These are phyloP conservation scores for Arctium minus DNA, from an alignment of 129 eudicot species.

Conservation along the genomic window DNA sequence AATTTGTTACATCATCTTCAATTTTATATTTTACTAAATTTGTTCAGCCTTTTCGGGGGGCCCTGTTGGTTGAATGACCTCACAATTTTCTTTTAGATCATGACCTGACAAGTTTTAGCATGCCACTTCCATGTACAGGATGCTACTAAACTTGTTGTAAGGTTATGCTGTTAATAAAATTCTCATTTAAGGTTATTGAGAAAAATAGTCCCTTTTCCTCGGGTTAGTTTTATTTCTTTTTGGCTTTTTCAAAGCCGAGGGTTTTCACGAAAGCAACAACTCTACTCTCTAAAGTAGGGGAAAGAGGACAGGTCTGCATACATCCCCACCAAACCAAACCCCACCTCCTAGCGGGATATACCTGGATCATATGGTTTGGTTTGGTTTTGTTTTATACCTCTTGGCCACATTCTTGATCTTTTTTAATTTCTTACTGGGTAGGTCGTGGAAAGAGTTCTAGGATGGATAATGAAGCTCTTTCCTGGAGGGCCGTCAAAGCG, in stretches of 20 bases:
- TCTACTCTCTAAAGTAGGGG: not conserved
- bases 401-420: not conserved
- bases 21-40: not conserved
- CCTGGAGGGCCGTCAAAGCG: constrained; percentile 96
- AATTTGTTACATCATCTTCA: not conserved
- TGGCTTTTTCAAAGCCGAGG: not conserved
- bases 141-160: not conserved
- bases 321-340: not conserved
- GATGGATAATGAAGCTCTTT: constrained; percentile 98
- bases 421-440: constrained; percentile 12
- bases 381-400: not conserved
- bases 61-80: not conserved
- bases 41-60: not conserved
- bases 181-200: not conserved
- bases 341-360: not conserved
- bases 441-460: constrained; percentile 96
- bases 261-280: not conserved
- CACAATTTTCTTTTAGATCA: not conserved
- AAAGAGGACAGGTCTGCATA: not conserved
- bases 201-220: not conserved
- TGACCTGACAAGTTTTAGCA: not conserved
- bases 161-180: not conserved
- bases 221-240: not conserved
- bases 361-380: not conserved
- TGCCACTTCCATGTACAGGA: not conserved